Conservation (phyloP, 306 rosid species). For the Prunus kanzakura region DNA sequence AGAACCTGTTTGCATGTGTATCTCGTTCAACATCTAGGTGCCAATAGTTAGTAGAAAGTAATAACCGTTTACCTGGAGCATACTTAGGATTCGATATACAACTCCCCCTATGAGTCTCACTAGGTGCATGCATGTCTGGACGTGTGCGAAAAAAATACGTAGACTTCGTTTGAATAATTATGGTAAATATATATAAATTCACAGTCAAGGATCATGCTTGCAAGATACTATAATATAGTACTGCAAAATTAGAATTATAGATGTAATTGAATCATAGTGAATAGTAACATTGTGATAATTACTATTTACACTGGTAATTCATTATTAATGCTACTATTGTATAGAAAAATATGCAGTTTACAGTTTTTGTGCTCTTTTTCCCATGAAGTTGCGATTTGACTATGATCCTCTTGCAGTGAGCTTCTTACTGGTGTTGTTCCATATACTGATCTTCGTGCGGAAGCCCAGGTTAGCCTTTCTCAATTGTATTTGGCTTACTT, state of each 20-base stretch:
- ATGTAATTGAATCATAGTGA: no score
- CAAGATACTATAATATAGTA: no score
- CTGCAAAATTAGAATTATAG: no score
- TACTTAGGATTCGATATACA: neutral
- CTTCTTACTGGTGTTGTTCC: slow-evolving; percentile 96
- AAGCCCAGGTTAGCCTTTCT: slow-evolving; percentile 69
- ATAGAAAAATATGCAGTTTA: neutral
- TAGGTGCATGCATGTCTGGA: neutral
- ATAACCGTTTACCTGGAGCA: neutral
- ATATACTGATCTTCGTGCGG: slow-evolving; percentile 91
- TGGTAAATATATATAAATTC: no score
- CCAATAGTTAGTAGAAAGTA: neutral
- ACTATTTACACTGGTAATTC: neutral
- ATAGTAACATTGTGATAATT: neutral
- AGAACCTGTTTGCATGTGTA: no score
- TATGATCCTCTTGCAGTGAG: slow-evolving; percentile 61
- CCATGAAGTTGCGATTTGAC: neutral
- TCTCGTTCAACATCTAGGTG: neutral
- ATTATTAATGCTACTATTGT: neutral
- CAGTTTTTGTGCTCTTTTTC: neutral
- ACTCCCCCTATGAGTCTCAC: neutral
- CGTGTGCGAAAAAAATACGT: neutral
- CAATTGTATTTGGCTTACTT: neutral
- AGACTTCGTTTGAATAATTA: neutral
- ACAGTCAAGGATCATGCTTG: no score